A percentile compares a stretch with the other conserved stretches of the same genome.
These are phyloP conservation scores for Nakazawaea laoshanensis DNA, from an alignment of 805 yeast species.

Conservation along the genomic window DNA sequence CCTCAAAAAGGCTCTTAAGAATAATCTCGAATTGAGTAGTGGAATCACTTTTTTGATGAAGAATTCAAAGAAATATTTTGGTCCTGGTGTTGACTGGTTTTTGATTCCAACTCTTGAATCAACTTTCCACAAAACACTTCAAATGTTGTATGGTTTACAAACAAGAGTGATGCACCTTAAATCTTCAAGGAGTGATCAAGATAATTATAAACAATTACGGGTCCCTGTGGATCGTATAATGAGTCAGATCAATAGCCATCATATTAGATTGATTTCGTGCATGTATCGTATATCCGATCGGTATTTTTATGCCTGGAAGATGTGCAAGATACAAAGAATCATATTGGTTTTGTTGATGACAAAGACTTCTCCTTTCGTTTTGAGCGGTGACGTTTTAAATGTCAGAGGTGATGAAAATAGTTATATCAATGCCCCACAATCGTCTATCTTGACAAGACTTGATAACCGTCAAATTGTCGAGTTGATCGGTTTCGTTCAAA, in stretches of 20 bases:
- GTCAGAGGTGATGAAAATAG: slow-evolving; percentile 1
- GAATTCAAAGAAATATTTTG: slow-evolving; percentile 14
- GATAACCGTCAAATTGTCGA: neutral
- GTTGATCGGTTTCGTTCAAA: neutral
- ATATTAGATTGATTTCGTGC: neutral
- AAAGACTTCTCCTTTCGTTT: slow-evolving; percentile 5
- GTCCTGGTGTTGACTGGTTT: slow-evolving; percentile 28
- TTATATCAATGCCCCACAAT: slow-evolving; percentile 1
- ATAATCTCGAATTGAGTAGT: neutral
- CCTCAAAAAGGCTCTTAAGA: neutral
- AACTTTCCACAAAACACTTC: slow-evolving; percentile 29
- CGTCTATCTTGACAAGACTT: neutral
- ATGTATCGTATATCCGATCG: slow-evolving; percentile 41
- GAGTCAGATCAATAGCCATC: neutral
- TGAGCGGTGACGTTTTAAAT: neutral
- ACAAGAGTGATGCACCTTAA: slow-evolving; percentile 21
- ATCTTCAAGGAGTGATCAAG: neutral
- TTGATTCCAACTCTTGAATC: slow-evolving; percentile 29
- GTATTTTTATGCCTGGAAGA: slow-evolving; percentile 63
- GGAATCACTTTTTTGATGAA: neutral
- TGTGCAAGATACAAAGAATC: slow-evolving; percentile 45
- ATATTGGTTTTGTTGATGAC: slow-evolving; percentile 16
- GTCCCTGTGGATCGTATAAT: neutral
- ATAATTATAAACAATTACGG: neutral
- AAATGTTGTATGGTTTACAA: slow-evolving; percentile 17